Conservation (phyloP, 169 alveolate genomes). For the Babesia ovis region DNA sequence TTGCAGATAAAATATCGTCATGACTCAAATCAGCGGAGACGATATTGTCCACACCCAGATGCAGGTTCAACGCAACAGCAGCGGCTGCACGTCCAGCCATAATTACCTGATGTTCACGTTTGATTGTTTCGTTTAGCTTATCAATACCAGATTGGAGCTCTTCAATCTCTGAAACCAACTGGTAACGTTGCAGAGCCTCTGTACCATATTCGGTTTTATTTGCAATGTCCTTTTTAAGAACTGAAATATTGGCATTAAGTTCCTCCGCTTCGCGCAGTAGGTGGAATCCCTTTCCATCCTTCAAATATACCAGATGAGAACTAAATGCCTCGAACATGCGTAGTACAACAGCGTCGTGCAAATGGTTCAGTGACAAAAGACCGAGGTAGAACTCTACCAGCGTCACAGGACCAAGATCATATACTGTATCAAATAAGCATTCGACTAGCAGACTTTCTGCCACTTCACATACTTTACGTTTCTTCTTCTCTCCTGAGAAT, state of each 20-base stretch:
- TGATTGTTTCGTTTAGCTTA: slow-evolving; percentile 10
- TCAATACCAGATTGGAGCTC: slow-evolving; percentile 28
- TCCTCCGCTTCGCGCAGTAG: slow-evolving; percentile 16
- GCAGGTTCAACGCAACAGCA: slow-evolving; percentile 46
- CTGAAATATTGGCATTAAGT: not conserved
- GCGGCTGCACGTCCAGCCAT: slow-evolving; percentile 43
- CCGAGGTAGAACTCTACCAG: slow-evolving; percentile 49
- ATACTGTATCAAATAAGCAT: slow-evolving; percentile 42
- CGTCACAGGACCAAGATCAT: slow-evolving; percentile 48
- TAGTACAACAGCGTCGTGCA: slow-evolving; percentile 3
- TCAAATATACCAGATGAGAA: slow-evolving; percentile 16
- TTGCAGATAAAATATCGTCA: slow-evolving; percentile 49
- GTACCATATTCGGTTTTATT: slow-evolving; percentile 14
- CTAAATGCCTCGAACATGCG: slow-evolving; percentile 34
- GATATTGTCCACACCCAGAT: slow-evolving; percentile 57
- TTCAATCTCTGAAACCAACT: slow-evolving; percentile 1
- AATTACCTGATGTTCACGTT: slow-evolving; percentile 20
- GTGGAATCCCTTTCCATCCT: slow-evolving; percentile 26
- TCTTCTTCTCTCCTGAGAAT: not conserved
- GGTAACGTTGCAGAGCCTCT: slow-evolving; percentile 21
- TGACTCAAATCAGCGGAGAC: slow-evolving; percentile 33
- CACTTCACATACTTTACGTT: slow-evolving; percentile 26
- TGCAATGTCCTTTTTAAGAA: slow-evolving; percentile 7
- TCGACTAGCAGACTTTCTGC: slow-evolving; percentile 45
- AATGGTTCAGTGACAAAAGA: slow-evolving; percentile 45